Evolutionary conservation across 1,284 basidiomycete species (phyloP).

Genomic region (Ustilago xerochloae): DNA sequence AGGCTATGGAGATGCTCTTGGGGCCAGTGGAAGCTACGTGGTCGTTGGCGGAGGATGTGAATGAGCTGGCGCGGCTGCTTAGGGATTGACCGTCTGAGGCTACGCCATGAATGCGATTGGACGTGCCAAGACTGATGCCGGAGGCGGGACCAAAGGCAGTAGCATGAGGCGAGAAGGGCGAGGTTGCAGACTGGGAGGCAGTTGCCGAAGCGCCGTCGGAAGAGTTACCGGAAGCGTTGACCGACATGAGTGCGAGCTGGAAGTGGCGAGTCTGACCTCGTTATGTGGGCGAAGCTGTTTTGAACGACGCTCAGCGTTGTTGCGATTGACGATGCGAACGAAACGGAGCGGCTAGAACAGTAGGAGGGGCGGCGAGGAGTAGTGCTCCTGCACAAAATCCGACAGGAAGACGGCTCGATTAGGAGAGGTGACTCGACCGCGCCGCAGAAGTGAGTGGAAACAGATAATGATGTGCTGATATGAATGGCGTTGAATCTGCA

Average conservation of each 20-base stretch:
- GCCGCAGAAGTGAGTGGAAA: too few species aligned
- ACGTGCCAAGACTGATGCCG: conserved; percentile 1
- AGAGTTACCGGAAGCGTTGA: conserved; percentile 5
- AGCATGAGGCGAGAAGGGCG: conserved; percentile 36
- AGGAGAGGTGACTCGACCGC: too few species aligned
- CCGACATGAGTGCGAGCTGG: conserved; percentile 12
- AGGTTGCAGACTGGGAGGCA: conserved; percentile 1
- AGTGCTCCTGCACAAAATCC: too few species aligned
- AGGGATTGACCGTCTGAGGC: conserved; percentile 17
- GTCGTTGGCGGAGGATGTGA: conserved; percentile 30
- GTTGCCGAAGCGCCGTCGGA: conserved; percentile 16
- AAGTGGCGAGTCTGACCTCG: too few species aligned
- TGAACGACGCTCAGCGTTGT: too few species aligned
- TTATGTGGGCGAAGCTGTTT: too few species aligned
- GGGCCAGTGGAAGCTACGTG: not conserved
- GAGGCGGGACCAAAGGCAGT: conserved; percentile 12
- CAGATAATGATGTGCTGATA: too few species aligned
- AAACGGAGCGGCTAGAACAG: too few species aligned
- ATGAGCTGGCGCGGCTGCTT: conserved; percentile 36
- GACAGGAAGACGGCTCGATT: too few species aligned
- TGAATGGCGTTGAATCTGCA: too few species aligned
- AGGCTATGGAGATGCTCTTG: conserved; percentile 4
- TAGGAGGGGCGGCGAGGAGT: too few species aligned
- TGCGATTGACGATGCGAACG: too few species aligned
- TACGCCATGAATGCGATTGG: conserved; percentile 10